Base-by-base conservation (phyloP, 257 asterid genomes). In the Coffea canephora region DNA sequence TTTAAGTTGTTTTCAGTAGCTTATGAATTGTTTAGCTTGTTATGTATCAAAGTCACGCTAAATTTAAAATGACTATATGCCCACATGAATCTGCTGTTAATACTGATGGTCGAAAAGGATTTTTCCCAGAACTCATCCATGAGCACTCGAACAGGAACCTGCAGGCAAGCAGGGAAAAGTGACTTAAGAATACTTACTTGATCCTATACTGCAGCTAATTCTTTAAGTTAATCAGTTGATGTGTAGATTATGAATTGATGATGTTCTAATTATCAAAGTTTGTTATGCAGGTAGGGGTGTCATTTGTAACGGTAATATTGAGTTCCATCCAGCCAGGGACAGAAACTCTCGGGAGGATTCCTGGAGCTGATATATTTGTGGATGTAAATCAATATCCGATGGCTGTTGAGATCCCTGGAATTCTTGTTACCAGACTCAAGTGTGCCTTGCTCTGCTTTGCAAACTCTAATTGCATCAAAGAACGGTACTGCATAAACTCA, bases 381-480 rank as follows among this genome's bases (percentile, higher is more conserved):
- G 86, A 84, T 74, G 21, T 78, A 21, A 48, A 84, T 39, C 90
- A 87, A 41, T 87, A 87, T 78, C 90, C 90, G 2, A 76, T 75
- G 50, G 88, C 88, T 36, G 61, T 74, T 27, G 79, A 70, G 69
- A 82, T 79, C 72, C 85, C 86, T 55, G 88, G 88, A 16, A 82
- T 83, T 78, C 75, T 84, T 57, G 85, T 84, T 39, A 79, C 81
- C 78, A 85, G 88, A 48, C 23, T 78, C 77, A 85, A 82, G 75
- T 84, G 88, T 78, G 78, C 86, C 45, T 80, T 85, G 50, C 81
- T 85, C 76, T 85, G 89, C 76, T 85, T 85, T 83, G 89, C 87
- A 8, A 85, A 85, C 78, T 83, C 87, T 75, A 80, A 81, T 79
- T 25, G 69, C 69, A 80, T 85, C 50, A 74, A 78, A 41, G 87